These are phyloP conservation scores for Selaginella moellendorffii DNA, from an alignment of 75 land plant genomes.

Conservation along the genomic window DNA sequence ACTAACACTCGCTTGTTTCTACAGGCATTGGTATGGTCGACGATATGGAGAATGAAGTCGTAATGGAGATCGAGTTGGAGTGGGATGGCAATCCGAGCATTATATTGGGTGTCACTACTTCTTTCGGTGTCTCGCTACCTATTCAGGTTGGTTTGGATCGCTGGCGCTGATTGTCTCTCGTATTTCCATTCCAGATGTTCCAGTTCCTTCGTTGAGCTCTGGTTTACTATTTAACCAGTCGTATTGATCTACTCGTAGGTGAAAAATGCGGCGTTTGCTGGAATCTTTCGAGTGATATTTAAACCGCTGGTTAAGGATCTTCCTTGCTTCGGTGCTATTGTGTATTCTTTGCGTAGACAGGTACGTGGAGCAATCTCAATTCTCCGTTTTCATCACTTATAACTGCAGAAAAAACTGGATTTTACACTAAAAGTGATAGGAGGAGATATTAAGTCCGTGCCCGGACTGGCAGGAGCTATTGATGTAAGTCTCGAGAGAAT, in stretches of 20 bases:
- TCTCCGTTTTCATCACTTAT: background rate
- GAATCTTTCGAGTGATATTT: conserved; percentile 77
- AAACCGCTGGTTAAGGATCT: conserved; percentile 67
- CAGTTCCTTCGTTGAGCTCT: no score
- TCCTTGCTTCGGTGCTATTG: conserved; percentile 89
- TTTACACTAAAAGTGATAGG: conserved; percentile 71
- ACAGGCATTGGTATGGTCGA: conserved; percentile 58
- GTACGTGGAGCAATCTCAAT: conserved; percentile 13
- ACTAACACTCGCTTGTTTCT: no score
- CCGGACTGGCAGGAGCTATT: conserved; percentile 57
- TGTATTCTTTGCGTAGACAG: conserved; percentile 64
- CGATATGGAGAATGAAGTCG: conserved; percentile 27
- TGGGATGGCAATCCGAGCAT: conserved; percentile 95
- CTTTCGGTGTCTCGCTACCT: conserved; percentile 57
- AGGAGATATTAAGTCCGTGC: conserved; percentile 59
- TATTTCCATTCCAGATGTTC: no score
- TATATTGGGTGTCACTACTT: conserved; percentile 48
- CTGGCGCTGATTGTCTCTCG: no score
- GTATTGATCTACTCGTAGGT: conserved; percentile 38
- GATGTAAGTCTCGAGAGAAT: conserved; percentile 41
- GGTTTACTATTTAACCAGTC: no score
- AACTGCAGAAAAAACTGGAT: conserved; percentile 70
- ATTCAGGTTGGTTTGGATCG: conserved; percentile 67
- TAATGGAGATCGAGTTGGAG: conserved; percentile 61
- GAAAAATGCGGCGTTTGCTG: conserved; percentile 59